These are phyloP conservation scores for Aspergillus leporis DNA, from an alignment of 495 filamentous ascomycete genomes.

Conservation along the genomic window DNA sequence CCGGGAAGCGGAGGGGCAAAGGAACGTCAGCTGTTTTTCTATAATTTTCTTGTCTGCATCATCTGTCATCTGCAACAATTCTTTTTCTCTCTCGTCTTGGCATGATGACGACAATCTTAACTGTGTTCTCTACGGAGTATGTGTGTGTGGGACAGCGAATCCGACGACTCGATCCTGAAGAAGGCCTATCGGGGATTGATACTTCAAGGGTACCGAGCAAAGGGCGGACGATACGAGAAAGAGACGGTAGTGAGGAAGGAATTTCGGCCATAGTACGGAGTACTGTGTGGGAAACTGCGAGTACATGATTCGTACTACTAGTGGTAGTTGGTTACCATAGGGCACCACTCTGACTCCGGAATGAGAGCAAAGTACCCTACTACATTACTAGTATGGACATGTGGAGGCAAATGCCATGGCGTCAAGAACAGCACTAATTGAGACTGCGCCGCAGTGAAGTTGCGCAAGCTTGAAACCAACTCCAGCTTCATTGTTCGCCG, in stretches of 20 bases:
- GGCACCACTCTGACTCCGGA: background rate
- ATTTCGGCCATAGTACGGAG: background rate
- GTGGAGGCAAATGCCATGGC: background rate
- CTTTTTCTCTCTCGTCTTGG: slow-evolving; percentile 5
- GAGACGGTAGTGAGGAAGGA: background rate
- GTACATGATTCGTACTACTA: background rate
- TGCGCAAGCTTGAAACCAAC: slow-evolving; percentile 23
- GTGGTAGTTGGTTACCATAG: background rate
- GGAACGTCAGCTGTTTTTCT: slow-evolving; percentile 9
- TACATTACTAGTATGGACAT: background rate
- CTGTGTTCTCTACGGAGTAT: background rate
- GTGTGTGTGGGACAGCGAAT: slow-evolving; percentile 3
- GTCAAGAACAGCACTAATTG: background rate
- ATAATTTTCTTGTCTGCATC: background rate
- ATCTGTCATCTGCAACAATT: slow-evolving; percentile 9
- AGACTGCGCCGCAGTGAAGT: slow-evolving; percentile 25
- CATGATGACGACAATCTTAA: slow-evolving; percentile 4
- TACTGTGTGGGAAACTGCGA: background rate
- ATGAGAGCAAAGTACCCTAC: background rate
- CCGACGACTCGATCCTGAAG: background rate
- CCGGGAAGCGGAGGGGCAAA: slow-evolving; percentile 2
- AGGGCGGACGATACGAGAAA: background rate
- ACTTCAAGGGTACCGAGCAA: background rate
- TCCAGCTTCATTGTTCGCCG: background rate
- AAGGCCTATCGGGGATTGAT: background rate